Conservation (phyloP, 2,329 filamentous ascomycete genomes). For the Neofusicoccum ribis region DNA sequence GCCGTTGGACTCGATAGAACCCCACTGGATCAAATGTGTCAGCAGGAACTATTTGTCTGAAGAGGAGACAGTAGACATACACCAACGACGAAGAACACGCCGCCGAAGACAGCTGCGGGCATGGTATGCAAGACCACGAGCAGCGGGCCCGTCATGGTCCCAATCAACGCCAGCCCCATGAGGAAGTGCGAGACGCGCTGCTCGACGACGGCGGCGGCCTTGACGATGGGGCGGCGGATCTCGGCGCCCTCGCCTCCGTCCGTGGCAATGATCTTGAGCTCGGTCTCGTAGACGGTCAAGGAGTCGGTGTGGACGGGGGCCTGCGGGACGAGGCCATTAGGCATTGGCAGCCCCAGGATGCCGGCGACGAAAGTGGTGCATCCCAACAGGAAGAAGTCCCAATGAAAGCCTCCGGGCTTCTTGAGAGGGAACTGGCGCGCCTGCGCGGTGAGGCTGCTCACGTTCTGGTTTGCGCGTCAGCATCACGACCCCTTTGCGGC, state of each 20-base stretch:
- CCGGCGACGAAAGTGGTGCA: conserved; percentile 55
- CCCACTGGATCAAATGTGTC: conserved; percentile 35
- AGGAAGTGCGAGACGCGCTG: conserved; percentile 56
- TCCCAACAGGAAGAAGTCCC: conserved; percentile 59
- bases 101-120: conserved; percentile 53
- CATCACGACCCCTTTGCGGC: neutral
- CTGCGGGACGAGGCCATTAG: conserved; percentile 57
- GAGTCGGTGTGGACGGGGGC: conserved; percentile 59
- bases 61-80: conserved; percentile 25
- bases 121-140: conserved; percentile 53
- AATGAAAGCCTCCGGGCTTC: conserved; percentile 58
- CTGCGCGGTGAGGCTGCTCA: conserved; percentile 46
- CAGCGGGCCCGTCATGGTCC: conserved; percentile 56
- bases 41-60: neutral
- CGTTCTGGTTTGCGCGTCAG: conserved; percentile 35
- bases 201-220: conserved; percentile 51
- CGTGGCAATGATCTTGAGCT: conserved; percentile 37
- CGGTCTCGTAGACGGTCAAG: conserved; percentile 42
- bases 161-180: conserved; percentile 55
- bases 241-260: conserved; percentile 41
- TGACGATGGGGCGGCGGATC: conserved; percentile 46
- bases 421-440: conserved; percentile 54
- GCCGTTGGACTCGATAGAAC: conserved; percentile 47
- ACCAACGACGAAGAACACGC: conserved; percentile 59
- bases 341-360: conserved; percentile 54